Base-by-base conservation (phyloP, 169 alveolate species). In the Plasmodium gallinaceum region DNA sequence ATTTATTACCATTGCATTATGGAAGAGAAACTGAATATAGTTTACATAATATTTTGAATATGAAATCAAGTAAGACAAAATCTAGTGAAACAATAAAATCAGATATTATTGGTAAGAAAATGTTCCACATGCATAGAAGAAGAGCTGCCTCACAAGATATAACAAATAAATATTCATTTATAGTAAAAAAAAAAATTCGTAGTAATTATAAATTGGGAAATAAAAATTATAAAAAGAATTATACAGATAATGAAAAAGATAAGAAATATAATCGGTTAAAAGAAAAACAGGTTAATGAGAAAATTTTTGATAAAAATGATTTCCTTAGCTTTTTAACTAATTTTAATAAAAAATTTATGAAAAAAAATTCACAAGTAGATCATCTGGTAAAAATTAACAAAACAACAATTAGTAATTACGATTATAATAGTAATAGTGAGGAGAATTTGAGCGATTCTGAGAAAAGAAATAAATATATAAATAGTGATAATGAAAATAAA, bases 141-240 rank as follows among this genome's bases (percentile, higher is more conserved):
- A 68, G 91, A 45, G 91, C 91, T 54, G 91, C 91, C 4, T 83
- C 91, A 10, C 91, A 83, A 24, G 91, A 83, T 39, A 85, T 83
- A 42, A 39, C 69, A 42, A 14, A 83, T 46, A 83, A 83, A 7
- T 46, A 66, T 26, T 57, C 86, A 8, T 69, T 70, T 61, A 20
- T 83, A 8, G 66, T 78, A 52, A 78, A 78, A 66, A 78, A 65
- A 22, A 32, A 76, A 12, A 46, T 78, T 46, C 43, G 89, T 39
- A 78, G 89, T 57, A 48, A 46, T 26, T 78, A 78, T 32, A 83
- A 83, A 12, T 22, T 68, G 20, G 85, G 85, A 26, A 83, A 83
- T 62, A 83, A 32, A 62, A 68, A 83, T 83, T 20, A 83, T 73
- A 83, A 83, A 14, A 68, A 58, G 43, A 83, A 83, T 72, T 83